A percentile compares a stretch with the other conserved stretches of the same genome.
phyloP scores from a whole-genome alignment of 495 filamentous ascomycete genomes.

The Penicillium longicatenatum region DNA sequence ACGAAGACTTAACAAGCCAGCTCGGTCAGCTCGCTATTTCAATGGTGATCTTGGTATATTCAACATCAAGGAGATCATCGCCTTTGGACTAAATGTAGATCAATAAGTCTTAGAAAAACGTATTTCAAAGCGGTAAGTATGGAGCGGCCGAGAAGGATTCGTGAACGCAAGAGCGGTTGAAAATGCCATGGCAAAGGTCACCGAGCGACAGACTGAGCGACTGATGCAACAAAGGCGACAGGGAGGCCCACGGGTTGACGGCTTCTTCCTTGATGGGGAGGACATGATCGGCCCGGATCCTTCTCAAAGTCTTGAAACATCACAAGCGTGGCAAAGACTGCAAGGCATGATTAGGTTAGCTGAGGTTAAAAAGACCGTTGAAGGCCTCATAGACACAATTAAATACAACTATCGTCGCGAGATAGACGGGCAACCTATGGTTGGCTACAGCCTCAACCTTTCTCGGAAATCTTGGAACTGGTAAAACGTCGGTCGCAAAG shows the following conservation, averaged over 20 bases:
- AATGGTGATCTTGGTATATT: too few relatives aligned
- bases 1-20: too few relatives aligned
- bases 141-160: slow-evolving; percentile 69
- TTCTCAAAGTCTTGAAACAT: slow-evolving; percentile 46
- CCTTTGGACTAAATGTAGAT: too few relatives aligned
- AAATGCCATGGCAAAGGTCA: slow-evolving; percentile 57
- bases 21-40: too few relatives aligned
- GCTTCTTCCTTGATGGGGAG: slow-evolving; percentile 56
- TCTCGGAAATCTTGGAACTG: slow-evolving; percentile 69
- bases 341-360: slow-evolving; percentile 61
- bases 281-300: slow-evolving; percentile 72
- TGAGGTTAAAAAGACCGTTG: slow-evolving; percentile 63
- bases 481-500: slow-evolving; percentile 77
- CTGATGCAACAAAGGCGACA: slow-evolving; percentile 43
- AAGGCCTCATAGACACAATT: slow-evolving; percentile 58
- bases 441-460: slow-evolving; percentile 69
- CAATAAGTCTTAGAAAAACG: too few relatives aligned
- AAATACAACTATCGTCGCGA: slow-evolving; percentile 64
- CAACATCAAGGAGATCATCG: too few relatives aligned
- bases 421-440: slow-evolving; percentile 54
- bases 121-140: too few relatives aligned
- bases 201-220: slow-evolving; percentile 59
- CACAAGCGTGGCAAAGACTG: slow-evolving; percentile 60
- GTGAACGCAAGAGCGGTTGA: slow-evolving; percentile 72
- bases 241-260: slow-evolving; percentile 34